These are phyloP conservation scores for Hymenoscyphus occultus DNA, from an alignment of 2,329 filamentous ascomycete species.

Conservation along the genomic window DNA sequence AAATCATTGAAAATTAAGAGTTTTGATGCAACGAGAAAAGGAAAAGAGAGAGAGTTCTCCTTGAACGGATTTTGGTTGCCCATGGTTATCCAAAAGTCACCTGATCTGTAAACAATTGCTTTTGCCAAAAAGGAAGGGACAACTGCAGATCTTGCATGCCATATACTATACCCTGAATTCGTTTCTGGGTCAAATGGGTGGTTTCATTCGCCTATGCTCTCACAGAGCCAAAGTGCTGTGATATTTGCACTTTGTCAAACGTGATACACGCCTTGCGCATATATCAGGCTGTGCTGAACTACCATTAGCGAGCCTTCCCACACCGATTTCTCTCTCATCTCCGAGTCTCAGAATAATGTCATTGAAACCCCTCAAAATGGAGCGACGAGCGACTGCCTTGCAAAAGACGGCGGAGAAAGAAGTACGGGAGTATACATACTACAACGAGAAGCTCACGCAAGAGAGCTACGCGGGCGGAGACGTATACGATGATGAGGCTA, in stretches of 20 bases:
- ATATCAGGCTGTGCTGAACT: neutral
- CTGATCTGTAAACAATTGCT: neutral
- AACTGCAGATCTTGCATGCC: neutral
- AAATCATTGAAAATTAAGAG: neutral
- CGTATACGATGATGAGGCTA: constrained; percentile 14
- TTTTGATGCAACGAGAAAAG: neutral
- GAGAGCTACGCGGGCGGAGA: constrained; percentile 17
- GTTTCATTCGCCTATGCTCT: neutral
- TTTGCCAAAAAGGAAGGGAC: too few relatives aligned
- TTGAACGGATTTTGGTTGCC: too few relatives aligned
- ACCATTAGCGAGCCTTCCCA: neutral
- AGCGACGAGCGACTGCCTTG: neutral
- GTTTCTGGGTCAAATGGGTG: too few relatives aligned
- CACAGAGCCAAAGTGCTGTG: neutral
- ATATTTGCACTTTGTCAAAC: neutral
- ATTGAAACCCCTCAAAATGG: neutral
- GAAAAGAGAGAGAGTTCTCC: neutral
- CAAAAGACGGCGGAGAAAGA: constrained; percentile 6
- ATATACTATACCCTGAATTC: neutral
- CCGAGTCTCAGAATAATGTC: neutral
- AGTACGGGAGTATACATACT: constrained; percentile 9
- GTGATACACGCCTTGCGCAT: constrained; percentile 1
- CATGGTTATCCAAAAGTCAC: neutral
- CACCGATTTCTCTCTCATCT: neutral
- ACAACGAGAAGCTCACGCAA: constrained; percentile 13